Evolutionary conservation across 148 eudicot species (phyloP).

Genomic region (Camellia sinensis): DNA sequence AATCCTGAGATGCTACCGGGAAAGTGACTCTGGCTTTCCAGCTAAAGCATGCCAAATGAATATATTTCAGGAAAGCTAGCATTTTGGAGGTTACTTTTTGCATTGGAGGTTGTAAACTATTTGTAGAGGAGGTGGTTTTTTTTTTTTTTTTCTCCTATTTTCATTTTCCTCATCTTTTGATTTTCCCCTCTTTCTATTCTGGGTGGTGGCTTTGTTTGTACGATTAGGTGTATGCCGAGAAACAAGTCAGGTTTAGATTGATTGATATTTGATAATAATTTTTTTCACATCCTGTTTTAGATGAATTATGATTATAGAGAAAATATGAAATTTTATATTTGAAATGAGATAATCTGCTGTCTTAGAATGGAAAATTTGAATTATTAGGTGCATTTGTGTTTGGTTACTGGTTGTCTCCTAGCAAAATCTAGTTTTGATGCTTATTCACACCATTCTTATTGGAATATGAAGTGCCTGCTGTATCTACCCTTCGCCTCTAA

Average conservation of each 20-base stretch:
- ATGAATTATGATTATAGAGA: not conserved
- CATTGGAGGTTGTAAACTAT: conserved; percentile 23
- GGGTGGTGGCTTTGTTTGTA: conserved; percentile 25
- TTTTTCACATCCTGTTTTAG: not conserved
- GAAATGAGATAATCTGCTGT: conserved; percentile 1
- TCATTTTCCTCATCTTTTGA: not conserved
- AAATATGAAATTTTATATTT: conserved; percentile 6
- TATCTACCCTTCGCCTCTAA: too few species aligned
- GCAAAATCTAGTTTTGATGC: too few species aligned
- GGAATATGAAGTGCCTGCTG: too few species aligned
- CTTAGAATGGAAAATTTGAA: too few species aligned
- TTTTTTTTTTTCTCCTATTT: not conserved
- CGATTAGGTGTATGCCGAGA: conserved; percentile 12
- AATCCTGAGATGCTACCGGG: conserved; percentile 33
- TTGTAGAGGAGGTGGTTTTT: conserved; percentile 24
- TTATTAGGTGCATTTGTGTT: too few species aligned
- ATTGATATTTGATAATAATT: conserved; percentile 2
- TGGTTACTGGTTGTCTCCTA: too few species aligned
- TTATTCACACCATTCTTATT: too few species aligned
- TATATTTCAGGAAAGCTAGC: conserved; percentile 2
- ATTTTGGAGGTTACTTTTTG: conserved; percentile 5
- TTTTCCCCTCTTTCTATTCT: not conserved
- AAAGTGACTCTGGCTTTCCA: not conserved
- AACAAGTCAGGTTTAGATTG: conserved; percentile 23
- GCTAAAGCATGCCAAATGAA: conserved; percentile 9